These are phyloP conservation scores for Triticum timopheevii DNA, from an alignment of 176 grass and related monocot genomes.

Conservation along the genomic window DNA sequence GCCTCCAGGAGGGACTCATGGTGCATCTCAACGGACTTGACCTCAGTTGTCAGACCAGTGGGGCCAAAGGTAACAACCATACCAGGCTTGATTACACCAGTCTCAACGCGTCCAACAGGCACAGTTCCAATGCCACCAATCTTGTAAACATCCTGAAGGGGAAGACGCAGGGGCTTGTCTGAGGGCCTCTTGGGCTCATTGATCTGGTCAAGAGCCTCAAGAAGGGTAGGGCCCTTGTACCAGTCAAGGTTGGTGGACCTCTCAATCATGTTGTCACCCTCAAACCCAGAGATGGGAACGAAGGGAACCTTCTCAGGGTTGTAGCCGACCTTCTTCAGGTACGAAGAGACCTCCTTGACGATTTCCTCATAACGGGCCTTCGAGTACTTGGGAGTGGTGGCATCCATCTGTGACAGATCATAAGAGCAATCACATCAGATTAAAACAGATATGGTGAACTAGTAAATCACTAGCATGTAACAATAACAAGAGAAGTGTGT, in stretches of 20 bases:
- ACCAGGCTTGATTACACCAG: slow-evolving; percentile 8
- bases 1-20: neutral
- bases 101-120: neutral
- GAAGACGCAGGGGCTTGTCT: slow-evolving; percentile 15
- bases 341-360: slow-evolving; percentile 10
- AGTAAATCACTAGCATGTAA: neutral
- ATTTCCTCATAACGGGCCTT: slow-evolving; percentile 17
- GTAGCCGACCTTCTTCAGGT: slow-evolving; percentile 4
- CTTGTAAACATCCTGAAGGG: slow-evolving; percentile 16
- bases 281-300: slow-evolving; percentile 1
- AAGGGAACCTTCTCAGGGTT: slow-evolving; percentile 19
- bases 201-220: slow-evolving; percentile 9
- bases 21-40: slow-evolving; percentile 12
- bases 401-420: neutral
- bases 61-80: slow-evolving; percentile 14
- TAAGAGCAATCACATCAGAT: too few species aligned
- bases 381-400: slow-evolving; percentile 6
- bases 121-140: slow-evolving; percentile 17
- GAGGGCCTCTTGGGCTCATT: slow-evolving; percentile 13
- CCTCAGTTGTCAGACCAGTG: slow-evolving; percentile 5
- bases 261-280: slow-evolving; percentile 24
- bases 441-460: too few species aligned
- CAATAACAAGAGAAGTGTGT: neutral
- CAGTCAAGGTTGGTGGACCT: slow-evolving; percentile 24
- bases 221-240: slow-evolving; percentile 18